A percentile compares a stretch with the other conserved stretches of the same genome.
These are phyloP conservation scores for Stemphylium vesicarium DNA, from an alignment of 2,329 filamentous ascomycete species.

Conservation along the genomic window DNA sequence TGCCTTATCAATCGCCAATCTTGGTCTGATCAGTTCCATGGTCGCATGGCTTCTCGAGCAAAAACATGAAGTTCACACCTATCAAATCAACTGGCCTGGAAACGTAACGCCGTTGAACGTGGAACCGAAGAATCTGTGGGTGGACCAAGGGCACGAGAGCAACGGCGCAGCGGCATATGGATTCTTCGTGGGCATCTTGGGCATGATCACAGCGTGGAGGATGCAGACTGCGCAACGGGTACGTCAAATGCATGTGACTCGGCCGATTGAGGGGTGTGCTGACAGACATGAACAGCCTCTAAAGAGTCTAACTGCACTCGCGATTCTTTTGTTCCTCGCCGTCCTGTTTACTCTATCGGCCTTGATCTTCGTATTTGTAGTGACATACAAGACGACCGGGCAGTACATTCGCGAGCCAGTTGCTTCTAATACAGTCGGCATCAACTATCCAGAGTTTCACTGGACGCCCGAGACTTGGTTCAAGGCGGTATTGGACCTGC, in stretches of 20 bases:
- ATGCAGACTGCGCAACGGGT: conserved; percentile 18
- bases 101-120: conserved; percentile 29
- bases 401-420: conserved; percentile 32
- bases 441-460: conserved; percentile 30
- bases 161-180: conserved; percentile 43
- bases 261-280: not conserved
- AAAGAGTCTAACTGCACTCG: conserved; percentile 44
- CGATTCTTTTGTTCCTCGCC: conserved; percentile 40
- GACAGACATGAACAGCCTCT: conserved; percentile 20
- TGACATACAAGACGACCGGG: conserved; percentile 37
- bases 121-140: conserved; percentile 36
- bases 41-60: conserved; percentile 41
- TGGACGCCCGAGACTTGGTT: conserved; percentile 47
- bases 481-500: conserved; percentile 39
- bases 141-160: conserved; percentile 37
- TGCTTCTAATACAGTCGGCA: conserved; percentile 25
- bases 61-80: conserved; percentile 34
- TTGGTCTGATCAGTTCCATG: conserved; percentile 42
- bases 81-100: conserved; percentile 32
- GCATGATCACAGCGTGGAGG: conserved; percentile 38
- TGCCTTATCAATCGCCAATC: conserved; percentile 37
- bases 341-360: conserved; percentile 39
- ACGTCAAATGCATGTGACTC: not conserved
- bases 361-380: conserved; percentile 39
- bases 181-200: conserved; percentile 40